Base-by-base conservation (phyloP, 306 rosid genomes). In the Lathyrus aphaca region DNA sequence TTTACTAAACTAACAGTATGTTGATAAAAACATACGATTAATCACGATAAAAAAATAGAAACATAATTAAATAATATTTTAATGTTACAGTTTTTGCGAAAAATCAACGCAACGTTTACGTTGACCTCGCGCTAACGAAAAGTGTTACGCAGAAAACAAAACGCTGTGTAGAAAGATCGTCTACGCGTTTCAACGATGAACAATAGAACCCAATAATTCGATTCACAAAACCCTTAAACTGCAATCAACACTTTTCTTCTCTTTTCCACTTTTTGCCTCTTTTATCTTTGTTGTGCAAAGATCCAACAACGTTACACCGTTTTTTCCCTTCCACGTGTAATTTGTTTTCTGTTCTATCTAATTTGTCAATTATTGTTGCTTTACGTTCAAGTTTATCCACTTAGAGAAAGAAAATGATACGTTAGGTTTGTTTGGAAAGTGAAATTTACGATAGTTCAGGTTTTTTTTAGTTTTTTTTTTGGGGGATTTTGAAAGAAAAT, bases 371-470 rank as follows among this genome's bases (percentile, higher is more conserved):
- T 74, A 29, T 71, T 49, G 84, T 86, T 86, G 53, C 90, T 83
- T 85, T 80, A 10, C 56, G 83, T 57, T 61, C 87, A 85, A 81
- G 90, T 64, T 74, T 81, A 64, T 38, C 19, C 37, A 3, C 48
- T 64, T 43, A 16, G 55, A 6, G 58, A 45, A 17, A 12, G 23
- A 27, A 42, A 10, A 19, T 18, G 15, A 21, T 35, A 11, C 64
- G 39, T 16, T 27, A 32, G 4, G 43, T 53, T 39, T 64, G 17
- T 0, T n/a, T 60, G 10, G 44, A 18, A 23, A 42, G 27, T 48
- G 32, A 40, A 56, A 57, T 23, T 35, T 60, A 30, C 15, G 30
- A 44, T 27, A 15, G 16, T 69, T 67, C 13, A 25, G 53, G 59
- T 19, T 57, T 37, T 56, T n/a, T n/a, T n/a, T n/a, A n/a, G n/a